Evolutionary conservation across 106 monocot species (phyloP), one percentile per base, ranked within the genome.

Genomic region (Amphibolis antarctica): DNA sequence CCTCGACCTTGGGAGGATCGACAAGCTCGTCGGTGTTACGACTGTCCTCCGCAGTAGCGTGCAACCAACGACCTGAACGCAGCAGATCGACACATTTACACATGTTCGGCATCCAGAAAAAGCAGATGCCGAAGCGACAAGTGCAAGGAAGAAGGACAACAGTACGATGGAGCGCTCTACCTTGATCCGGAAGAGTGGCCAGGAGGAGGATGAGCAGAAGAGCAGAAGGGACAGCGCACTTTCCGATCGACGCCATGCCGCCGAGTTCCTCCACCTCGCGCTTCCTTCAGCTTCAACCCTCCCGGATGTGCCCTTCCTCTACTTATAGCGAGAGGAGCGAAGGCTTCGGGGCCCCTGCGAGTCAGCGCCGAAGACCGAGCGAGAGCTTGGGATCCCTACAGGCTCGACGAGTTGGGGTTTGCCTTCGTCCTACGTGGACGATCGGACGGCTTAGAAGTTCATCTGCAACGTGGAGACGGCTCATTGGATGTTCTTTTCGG

Each of bases 1-100:
- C 93, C 68, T 94, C 93, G 15, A 94, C 83, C 81, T 94, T 94
- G 14, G 93, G 93, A n/a, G 76, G 86, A 71, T 89, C 83, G 12
- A 55, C 80, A 12, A 83, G 66, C 63, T 77, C 83, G 27, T 86
- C 93, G 9, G 70, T 28, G 10, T 65, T 78, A 42, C 48, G 73
- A 45, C 67, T 75, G 20, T 81, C 83, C 63, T 86, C 89, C 1
- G 89, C 93, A 73, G 82, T 89, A 24, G 81, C 93, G 5, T 77
- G 85, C 14, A 86, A 70, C 50, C 81, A 80, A 43, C 77, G 78
- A 24, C 62, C 93, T 93, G 59, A 42, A 11, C 43, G 13, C 15
- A 9, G 52, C 21, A 51, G 46, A 56, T 10, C 6, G 24, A 46
- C n/a, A 53, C 62, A 27, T 46, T 51, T 61, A n/a, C 12, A 53